These are phyloP conservation scores for Teratosphaeria epicoccoides DNA, from an alignment of 2,329 filamentous ascomycete genomes.

Conservation along the genomic window DNA sequence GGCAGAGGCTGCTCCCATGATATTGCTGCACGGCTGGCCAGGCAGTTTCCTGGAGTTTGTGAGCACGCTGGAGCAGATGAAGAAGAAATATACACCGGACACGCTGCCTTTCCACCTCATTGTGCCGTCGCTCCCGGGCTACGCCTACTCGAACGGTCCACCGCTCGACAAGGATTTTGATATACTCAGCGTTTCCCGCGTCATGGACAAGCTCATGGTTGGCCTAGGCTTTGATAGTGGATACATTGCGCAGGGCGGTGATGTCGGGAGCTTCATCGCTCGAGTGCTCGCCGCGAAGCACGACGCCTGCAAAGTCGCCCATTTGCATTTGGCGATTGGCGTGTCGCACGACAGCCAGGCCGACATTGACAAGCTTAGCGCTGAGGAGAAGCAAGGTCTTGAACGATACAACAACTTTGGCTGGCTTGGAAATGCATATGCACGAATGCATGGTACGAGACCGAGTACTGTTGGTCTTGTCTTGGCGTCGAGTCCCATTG, in stretches of 20 bases:
- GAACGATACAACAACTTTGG: constrained; percentile 14
- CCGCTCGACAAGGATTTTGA: constrained; percentile 37
- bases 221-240: constrained; percentile 42
- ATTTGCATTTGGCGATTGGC: constrained; percentile 14
- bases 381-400: constrained; percentile 15
- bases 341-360: constrained; percentile 1
- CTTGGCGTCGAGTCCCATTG: constrained; percentile 42
- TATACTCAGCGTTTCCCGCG: constrained; percentile 29
- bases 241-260: constrained; percentile 49
- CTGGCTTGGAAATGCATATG: constrained; percentile 39
- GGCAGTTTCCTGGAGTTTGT: constrained; percentile 46
- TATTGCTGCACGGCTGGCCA: constrained; percentile 48
- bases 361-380: constrained; percentile 7
- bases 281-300: constrained; percentile 34
- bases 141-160: constrained; percentile 40
- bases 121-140: constrained; percentile 46
- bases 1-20: constrained; percentile 40
- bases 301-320: constrained; percentile 38
- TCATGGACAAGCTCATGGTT: constrained; percentile 44
- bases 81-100: constrained; percentile 38
- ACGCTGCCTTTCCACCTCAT: constrained; percentile 48
- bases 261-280: constrained; percentile 40
- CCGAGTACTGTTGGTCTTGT: constrained; percentile 47
- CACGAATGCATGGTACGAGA: constrained; percentile 41
- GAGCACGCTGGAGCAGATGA: constrained; percentile 38